Evolutionary conservation across 805 yeast genomes (phyloP).

Genomic region (Wickerhamomyces strasburgensis): DNA sequence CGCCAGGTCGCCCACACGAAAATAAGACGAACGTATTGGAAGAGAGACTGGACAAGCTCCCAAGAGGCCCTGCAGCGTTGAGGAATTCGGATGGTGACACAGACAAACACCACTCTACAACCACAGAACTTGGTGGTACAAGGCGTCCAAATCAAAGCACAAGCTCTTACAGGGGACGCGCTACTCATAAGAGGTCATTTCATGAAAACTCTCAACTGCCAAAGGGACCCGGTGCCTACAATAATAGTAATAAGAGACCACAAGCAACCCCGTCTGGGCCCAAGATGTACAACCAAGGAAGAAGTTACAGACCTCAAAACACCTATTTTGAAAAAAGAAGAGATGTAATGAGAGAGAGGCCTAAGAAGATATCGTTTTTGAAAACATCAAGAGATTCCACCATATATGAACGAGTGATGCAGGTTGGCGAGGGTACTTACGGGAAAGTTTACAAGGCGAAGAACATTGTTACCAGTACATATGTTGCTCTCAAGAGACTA

Average conservation of each 20-base stretch:
- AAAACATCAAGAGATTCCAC: slow-evolving; percentile 23
- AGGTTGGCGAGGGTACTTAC: slow-evolving; percentile 98
- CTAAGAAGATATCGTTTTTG: slow-evolving; percentile 15
- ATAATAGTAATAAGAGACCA: no score
- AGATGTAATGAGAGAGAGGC: slow-evolving; percentile 1
- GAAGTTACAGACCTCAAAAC: background rate
- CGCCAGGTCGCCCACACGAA: no score
- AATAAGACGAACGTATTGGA: no score
- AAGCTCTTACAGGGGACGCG: no score
- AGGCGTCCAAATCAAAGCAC: no score
- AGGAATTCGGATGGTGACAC: background rate
- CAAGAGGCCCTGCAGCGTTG: background rate
- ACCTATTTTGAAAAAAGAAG: background rate
- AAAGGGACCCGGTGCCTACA: background rate
- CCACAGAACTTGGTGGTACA: no score
- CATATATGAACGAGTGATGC: slow-evolving; percentile 64
- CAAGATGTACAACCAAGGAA: background rate
- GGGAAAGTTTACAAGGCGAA: slow-evolving; percentile 92
- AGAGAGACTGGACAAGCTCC: background rate
- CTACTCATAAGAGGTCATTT: background rate
- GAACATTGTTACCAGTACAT: slow-evolving; percentile 59
- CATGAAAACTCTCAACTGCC: background rate
- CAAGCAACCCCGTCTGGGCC: background rate
- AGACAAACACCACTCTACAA: background rate
- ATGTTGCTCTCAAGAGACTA: slow-evolving; percentile 83